These are phyloP conservation scores for Podospora sp. DNA, from an alignment of 495 filamentous ascomycete species.

Conservation along the genomic window DNA sequence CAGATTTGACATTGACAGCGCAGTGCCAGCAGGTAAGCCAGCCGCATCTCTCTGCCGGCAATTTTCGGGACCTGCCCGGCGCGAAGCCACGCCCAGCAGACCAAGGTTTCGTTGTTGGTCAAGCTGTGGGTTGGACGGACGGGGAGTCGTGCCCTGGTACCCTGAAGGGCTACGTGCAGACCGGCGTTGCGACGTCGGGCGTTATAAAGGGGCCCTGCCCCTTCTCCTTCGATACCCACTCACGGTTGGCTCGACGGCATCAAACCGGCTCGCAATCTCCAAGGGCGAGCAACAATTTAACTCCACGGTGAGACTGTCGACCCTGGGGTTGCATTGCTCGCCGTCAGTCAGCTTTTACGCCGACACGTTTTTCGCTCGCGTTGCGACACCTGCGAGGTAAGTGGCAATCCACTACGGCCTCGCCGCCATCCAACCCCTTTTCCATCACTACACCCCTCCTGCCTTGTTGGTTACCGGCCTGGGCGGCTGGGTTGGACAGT, in stretches of 20 bases:
- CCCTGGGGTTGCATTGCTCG: conserved; percentile 1
- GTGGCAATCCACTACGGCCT: conserved; percentile 7
- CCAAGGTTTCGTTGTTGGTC: background rate
- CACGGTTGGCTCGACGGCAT: conserved; percentile 13
- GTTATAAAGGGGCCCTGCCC: conserved; percentile 26
- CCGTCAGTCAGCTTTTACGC: background rate
- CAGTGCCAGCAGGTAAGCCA: background rate
- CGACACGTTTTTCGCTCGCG: background rate
- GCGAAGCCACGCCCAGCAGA: background rate
- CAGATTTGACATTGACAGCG: background rate
- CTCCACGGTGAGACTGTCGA: background rate
- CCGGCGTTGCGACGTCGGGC: conserved; percentile 24
- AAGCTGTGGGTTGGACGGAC: conserved; percentile 1
- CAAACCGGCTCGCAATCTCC: conserved; percentile 22
- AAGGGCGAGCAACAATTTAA: conserved; percentile 3
- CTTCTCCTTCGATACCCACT: conserved; percentile 24
- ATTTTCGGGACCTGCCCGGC: background rate
- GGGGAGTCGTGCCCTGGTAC: background rate
- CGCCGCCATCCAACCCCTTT: conserved; percentile 6
- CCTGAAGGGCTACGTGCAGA: background rate
- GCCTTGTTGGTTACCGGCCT: background rate
- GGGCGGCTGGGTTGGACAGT: conserved; percentile 2
- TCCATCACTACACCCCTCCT: background rate
- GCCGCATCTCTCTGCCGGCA: background rate
- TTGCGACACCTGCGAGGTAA: conserved; percentile 5